Conservation (phyloP, 805 yeast genomes). For the Cyberlindnera euphorbiiphila region DNA sequence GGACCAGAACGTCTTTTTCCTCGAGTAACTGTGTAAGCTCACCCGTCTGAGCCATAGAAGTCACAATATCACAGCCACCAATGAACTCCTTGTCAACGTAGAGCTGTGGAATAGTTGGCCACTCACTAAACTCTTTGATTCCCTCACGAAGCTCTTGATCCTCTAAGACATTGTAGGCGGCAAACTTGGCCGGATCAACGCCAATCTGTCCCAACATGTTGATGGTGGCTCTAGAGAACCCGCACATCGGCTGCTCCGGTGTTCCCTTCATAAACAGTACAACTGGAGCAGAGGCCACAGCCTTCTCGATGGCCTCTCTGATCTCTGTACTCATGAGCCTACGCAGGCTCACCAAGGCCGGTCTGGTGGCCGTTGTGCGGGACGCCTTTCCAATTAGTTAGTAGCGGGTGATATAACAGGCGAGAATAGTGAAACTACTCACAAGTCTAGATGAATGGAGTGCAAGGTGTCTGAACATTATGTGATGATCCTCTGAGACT, state of each 20-base stretch:
- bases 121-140: conserved; percentile 88
- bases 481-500: too few species aligned
- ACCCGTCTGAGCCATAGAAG: conserved; percentile 88
- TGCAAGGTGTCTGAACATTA: conserved; percentile 7
- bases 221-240: conserved; percentile 93
- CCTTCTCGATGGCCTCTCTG: conserved; percentile 77
- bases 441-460: conserved; percentile 4
- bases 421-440: conserved; percentile 1
- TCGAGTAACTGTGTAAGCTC: conserved; percentile 85
- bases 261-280: conserved; percentile 98
- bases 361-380: too few species aligned
- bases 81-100: conserved; percentile 87
- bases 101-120: conserved; percentile 99
- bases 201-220: conserved; percentile 94
- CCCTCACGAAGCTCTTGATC: conserved; percentile 93
- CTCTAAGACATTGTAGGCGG: conserved; percentile 94
- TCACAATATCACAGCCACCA: conserved; percentile 96
- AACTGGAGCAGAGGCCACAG: conserved; percentile 86
- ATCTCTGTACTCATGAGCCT: conserved; percentile 74
- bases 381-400: too few species aligned
- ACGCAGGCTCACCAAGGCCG: conserved; percentile 14
- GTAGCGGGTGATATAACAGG: not conserved
- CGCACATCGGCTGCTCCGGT: conserved; percentile 97
- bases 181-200: conserved; percentile 93
- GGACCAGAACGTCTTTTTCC: conserved; percentile 70